phyloP scores from a whole-genome alignment of 345 rosid genomes.

The Adansonia digitata region DNA sequence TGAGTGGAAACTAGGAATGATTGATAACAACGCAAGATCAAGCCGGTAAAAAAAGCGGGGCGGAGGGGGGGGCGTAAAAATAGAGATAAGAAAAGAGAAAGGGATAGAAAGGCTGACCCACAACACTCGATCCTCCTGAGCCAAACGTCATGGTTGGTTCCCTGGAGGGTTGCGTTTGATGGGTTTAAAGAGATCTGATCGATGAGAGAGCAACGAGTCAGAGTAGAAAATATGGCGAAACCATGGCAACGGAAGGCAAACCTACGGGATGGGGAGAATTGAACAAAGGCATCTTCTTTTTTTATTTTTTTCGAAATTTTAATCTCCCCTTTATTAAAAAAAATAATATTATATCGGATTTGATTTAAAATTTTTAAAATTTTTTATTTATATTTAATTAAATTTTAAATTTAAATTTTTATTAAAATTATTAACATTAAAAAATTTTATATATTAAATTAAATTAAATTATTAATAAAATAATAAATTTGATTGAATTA shows the following conservation, averaged over 20 bases:
- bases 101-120: conserved; percentile 35
- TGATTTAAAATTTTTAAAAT: no score
- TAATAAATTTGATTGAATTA: no score
- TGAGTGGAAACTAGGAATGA: background rate
- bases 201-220: background rate
- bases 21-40: conserved; percentile 23
- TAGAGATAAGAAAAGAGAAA: background rate
- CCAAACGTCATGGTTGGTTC: conserved; percentile 66
- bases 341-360: no score
- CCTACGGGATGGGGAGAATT: background rate
- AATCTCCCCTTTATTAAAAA: no score
- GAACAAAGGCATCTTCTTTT: background rate
- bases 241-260: background rate
- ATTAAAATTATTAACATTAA: no score
- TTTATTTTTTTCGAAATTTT: no score
- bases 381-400: no score
- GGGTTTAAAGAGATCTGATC: conserved; percentile 40
- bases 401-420: no score
- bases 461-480: no score
- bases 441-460: no score
- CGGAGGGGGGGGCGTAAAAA: conserved; percentile 7
- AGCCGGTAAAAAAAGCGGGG: background rate
- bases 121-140: conserved; percentile 86
- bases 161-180: background rate
- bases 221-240: background rate